Evolutionary conservation across 108 stramenopile species (phyloP), one percentile per base, ranked within the genome.

Genomic region (Skeletonema potamos): DNA sequence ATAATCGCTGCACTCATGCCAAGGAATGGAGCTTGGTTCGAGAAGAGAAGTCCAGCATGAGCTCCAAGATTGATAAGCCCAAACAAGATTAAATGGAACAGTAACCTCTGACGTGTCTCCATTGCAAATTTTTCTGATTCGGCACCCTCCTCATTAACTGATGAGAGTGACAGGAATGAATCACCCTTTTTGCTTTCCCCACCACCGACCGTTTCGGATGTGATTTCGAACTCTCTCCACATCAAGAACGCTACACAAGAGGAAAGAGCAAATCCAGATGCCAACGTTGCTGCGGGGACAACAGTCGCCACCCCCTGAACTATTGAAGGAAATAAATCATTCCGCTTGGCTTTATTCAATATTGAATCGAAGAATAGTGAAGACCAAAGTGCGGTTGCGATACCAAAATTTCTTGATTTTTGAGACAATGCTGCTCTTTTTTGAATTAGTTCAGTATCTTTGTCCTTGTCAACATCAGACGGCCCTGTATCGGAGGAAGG

Each of bases 311-410:
- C 27, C 24, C 6, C 64, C n/a, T 29, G 20, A 18, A 32, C 27
- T 48, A 32, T 1, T 1, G 24, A 3, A 10, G 67, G 67, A 43
- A 76, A 76, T 12, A 76, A 62, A 62, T 76, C 54, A 32, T 1
- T 6, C 1, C 74, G 66, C 48, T 76, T 76, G 11, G 61, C 60
- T 22, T 76, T 76, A 36, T 76, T 76, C 17, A 76, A 44, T 12
- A 76, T 34, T 2, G 67, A 33, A 37, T 76, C 74, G 43, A 76
- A 76, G 62, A 76, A 67, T 27, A 76, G 61, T 15, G 74, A 76
- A 4, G 74, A 61, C 74, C 74, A 76, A 4, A 76, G 44, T 7
- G 67, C 74, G 18, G 74, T 68, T 11, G 62, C 66, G 41, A 76
- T 76, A n/a, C 46, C 74, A 22, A 62, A 76, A 46, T 76, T 76